phyloP scores from a whole-genome alignment of 208 protist species.

The Crithidia brevicula region DNA sequence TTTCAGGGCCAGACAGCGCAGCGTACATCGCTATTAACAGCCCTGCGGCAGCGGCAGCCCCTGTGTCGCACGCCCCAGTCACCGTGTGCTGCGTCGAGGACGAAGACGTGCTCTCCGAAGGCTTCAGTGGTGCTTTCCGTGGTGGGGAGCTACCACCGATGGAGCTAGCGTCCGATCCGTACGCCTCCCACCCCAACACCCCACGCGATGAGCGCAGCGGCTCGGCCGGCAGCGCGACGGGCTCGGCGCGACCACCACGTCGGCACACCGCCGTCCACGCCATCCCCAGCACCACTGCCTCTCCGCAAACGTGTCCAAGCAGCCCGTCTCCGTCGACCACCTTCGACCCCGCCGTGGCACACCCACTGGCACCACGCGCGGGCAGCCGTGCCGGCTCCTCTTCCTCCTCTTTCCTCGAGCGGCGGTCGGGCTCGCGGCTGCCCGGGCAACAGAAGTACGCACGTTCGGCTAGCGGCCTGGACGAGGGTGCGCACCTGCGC shows the following conservation, averaged over 20 bases:
- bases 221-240: not conserved
- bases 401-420: slow-evolving; percentile 3
- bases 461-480: not conserved
- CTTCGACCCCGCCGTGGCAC: not conserved
- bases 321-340: not conserved
- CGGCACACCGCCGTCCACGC: not conserved
- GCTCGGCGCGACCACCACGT: not conserved
- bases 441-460: not conserved
- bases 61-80: not conserved
- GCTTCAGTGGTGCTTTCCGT: not conserved
- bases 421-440: not conserved
- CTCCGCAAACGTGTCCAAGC: not conserved
- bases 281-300: too few relatives aligned
- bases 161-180: not conserved
- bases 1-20: not conserved
- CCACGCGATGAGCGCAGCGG: slow-evolving; percentile 4
- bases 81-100: slow-evolving; percentile 21
- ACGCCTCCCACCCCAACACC: slow-evolving; percentile 6
- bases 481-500: not conserved
- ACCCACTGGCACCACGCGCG: slow-evolving; percentile 18
- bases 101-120: slow-evolving; percentile 1
- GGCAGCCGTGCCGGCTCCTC: slow-evolving; percentile 16
- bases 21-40: not conserved
- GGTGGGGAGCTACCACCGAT: not conserved
- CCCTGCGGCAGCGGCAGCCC: not conserved